Evolutionary conservation across 1,284 basidiomycete species (phyloP), one percentile per base, ranked within the genome.

Genomic region (Trametes sp.): DNA sequence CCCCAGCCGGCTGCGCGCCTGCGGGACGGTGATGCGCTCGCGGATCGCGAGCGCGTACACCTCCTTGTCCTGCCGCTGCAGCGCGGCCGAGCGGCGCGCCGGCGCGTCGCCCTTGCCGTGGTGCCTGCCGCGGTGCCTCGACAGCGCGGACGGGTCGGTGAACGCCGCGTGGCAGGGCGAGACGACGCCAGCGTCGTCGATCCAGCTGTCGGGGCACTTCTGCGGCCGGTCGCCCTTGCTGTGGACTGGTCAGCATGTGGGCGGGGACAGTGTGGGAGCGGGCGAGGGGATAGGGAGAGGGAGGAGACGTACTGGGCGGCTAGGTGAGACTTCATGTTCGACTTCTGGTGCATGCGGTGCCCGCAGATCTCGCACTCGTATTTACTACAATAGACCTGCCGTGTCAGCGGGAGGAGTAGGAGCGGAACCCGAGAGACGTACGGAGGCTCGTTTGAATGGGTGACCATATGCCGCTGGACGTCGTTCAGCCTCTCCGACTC

Each of bases 101-200:
- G 31, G 31, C 31, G 31, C 5, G 31, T 11, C 31, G 6, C 16
- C 16, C 19, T 41, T 41, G 7, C 19, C 29, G n/a, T n/a, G n/a
- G n/a, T n/a, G n/a, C n/a, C n/a, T n/a, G n/a, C n/a, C n/a, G 35
- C 55, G 61, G 53, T 63, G 61, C 13, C 53, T 53, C 5, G 2
- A 2, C 10, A 63, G 57, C 4, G 24, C 8, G 9, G 57, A 46
- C 4, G 21, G n/a, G 41, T 59, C 57, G 23, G n/a, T 5, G 53
- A 51, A 63, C 4, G 14, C 7, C 11, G 53, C 44, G 1, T 26
- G 24, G 57, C 61, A 63, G 9, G n/a, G 35, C 2, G 19, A 16
- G 23, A 50, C 19, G 10, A 44, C 24, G 7, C 33, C 45, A 38
- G 16, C 1, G 52, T 60, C 59, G 45, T 60, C 59, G 45, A 54